Base-by-base conservation (phyloP, 164 flowering plant species). In the Saururus chinensis region DNA sequence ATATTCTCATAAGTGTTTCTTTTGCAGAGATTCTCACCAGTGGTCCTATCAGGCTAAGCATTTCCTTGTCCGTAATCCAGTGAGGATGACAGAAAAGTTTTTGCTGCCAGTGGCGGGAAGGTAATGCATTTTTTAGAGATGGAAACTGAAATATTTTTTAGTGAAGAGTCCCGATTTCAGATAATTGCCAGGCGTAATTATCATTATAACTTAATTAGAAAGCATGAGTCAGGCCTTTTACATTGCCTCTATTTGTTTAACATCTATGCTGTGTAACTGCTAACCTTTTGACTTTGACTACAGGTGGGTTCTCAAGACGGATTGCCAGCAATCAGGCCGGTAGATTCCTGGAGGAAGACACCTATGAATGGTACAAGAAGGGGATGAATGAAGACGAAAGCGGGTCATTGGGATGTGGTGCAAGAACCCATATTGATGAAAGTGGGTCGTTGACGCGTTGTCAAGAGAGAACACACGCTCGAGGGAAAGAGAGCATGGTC, bases 11-110 rank as follows among this genome's bases (percentile, higher is more conserved):
- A n/a, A n/a, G n/a, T n/a, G n/a, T n/a, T n/a, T n/a, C n/a, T n/a
- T n/a, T n/a, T n/a, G n/a, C n/a, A n/a, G 92, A 69, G 96, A 88
- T 75, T 84, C 95, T 74, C 97, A 91, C 70, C 79, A 87, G 9
- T 95, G 98, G 99, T 89, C 96, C 40, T 95, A 88, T 70, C 97
- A 95, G 69, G 97, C 97, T 58, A 87, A 97, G 48, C 99, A 95
- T 65, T 87, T 86, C 60, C 76, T 95, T 53, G 83, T 77, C 48
- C 89, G 96, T 10, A 92, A 86, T 49, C 92, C 95, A 26, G 51
- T 88, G 19, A 76, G 86, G 58, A 77, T 96, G 70, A 95, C 99
- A 45, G 99, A 95, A 61, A 95, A 95, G 64, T 95, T 63, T 95
- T 95, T 71, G 96, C 97, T 57, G 99, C 96, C 96, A 55, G 96